Evolutionary conservation across 768 basidiomycete species (phyloP).

Genomic region (Suillus variegatus): DNA sequence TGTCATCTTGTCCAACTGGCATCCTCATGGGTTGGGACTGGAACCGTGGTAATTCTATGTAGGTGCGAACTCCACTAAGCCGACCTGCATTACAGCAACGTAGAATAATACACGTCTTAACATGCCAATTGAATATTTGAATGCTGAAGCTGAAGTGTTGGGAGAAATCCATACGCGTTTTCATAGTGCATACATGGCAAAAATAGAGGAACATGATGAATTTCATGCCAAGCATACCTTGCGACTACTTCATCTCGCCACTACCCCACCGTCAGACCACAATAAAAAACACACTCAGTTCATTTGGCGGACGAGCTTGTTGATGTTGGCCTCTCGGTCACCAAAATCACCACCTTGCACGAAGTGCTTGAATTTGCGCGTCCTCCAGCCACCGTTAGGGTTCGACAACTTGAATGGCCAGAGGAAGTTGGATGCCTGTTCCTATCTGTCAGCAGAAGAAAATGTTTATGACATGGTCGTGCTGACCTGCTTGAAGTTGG

Average conservation of each 20-base stretch:
- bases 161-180: constrained; percentile 25
- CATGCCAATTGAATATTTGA: background rate
- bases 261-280: constrained; percentile 9
- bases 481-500: constrained; percentile 97
- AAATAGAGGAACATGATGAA: constrained; percentile 17
- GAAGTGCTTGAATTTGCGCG: constrained; percentile 96
- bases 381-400: constrained; percentile 98
- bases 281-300: constrained; percentile 48
- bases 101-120: background rate
- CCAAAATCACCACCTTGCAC: constrained; percentile 97
- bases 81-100: constrained; percentile 2
- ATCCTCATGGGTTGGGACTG: background rate
- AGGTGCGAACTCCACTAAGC: background rate
- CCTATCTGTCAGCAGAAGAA: constrained; percentile 11
- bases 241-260: constrained; percentile 12
- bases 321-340: constrained; percentile 96
- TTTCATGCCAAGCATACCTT: constrained; percentile 36
- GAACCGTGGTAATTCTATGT: background rate
- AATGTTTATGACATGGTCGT: background rate
- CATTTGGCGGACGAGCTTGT: constrained; percentile 96
- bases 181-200: constrained; percentile 32
- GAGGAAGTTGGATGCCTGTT: constrained; percentile 88
- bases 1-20: background rate
- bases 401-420: constrained; percentile 99
- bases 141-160: background rate